Evolutionary conservation across 2,329 filamentous ascomycete genomes (phyloP).

Genomic region (Neurospora crassa): DNA sequence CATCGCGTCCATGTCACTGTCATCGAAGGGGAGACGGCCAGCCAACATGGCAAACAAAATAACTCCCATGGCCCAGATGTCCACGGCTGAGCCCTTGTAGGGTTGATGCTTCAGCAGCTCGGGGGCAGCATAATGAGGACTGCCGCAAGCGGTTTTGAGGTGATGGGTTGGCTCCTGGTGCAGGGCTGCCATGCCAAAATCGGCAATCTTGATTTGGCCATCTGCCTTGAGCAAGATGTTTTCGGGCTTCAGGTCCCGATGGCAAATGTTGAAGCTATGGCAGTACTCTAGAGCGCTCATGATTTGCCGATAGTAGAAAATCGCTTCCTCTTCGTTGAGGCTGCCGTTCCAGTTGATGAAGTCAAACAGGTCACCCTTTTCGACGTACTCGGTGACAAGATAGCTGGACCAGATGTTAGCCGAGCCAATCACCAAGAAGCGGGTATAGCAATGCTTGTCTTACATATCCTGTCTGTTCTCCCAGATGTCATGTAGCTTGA

Average conservation of each 20-base stretch:
- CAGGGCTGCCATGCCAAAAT: constrained; percentile 95
- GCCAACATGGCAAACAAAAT: constrained; percentile 83
- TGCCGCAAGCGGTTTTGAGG: constrained; percentile 85
- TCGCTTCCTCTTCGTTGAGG: constrained; percentile 69
- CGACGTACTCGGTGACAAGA: constrained; percentile 85
- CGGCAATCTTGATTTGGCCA: constrained; percentile 81
- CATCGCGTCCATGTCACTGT: constrained; percentile 51
- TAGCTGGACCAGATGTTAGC: constrained; percentile 49
- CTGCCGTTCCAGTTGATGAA: constrained; percentile 68
- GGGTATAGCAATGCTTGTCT: constrained; percentile 25
- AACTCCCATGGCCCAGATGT: constrained; percentile 91
- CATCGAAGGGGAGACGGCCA: constrained; percentile 75
- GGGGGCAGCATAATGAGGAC: constrained; percentile 91
- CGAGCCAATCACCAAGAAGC: not conserved
- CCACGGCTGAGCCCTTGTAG: constrained; percentile 78
- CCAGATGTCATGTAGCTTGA: constrained; percentile 94
- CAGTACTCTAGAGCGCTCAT: constrained; percentile 88
- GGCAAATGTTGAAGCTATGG: constrained; percentile 89
- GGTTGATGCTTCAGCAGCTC: constrained; percentile 70
- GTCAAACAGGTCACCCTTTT: constrained; percentile 70
- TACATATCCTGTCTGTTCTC: constrained; percentile 93
- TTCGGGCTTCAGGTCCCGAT: constrained; percentile 92
- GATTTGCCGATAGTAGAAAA: constrained; percentile 86
- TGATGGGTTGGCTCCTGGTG: constrained; percentile 70
- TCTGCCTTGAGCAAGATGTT: constrained; percentile 80